Percentiles rank a stretch among this genome's conserved stretches.
Evolutionary conservation across 176 grass and related monocot genomes (phyloP).

Genomic region (Themeda triandra): DNA sequence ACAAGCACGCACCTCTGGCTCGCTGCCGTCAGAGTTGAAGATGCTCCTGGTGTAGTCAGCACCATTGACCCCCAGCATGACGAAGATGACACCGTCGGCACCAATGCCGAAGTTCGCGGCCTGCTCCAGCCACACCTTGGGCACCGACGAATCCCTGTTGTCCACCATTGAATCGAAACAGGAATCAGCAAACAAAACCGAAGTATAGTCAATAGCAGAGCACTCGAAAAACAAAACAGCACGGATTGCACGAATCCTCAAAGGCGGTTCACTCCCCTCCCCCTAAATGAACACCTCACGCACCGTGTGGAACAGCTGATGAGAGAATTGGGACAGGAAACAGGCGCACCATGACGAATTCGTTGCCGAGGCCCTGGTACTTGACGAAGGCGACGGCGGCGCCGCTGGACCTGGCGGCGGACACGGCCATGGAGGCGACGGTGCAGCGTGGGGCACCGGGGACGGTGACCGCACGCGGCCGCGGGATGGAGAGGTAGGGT

Average conservation of each 20-base stretch:
- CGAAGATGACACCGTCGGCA: slow-evolving; percentile 86
- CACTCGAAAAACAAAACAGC: not conserved
- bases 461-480: not conserved
- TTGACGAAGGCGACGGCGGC: slow-evolving; percentile 74
- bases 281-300: not conserved
- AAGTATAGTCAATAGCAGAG: not conserved
- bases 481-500: not conserved
- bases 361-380: slow-evolving; percentile 98
- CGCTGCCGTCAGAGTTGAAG: slow-evolving; percentile 95
- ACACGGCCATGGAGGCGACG: slow-evolving; percentile 39
- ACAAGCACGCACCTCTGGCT: slow-evolving; percentile 78
- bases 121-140: slow-evolving; percentile 67
- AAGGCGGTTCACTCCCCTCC: not conserved
- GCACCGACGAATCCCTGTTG: slow-evolving; percentile 69
- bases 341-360: slow-evolving; percentile 79
- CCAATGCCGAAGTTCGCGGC: slow-evolving; percentile 82
- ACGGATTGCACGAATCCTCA: not conserved
- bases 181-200: not conserved
- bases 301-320: not conserved
- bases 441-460: not conserved
- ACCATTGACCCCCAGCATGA: slow-evolving; percentile 62
- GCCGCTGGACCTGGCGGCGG: slow-evolving; percentile 30
- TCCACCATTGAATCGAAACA: slow-evolving; percentile 52
- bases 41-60: slow-evolving; percentile 94
- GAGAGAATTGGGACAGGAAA: not conserved